phyloP scores from a whole-genome alignment of 2,329 filamentous ascomycete genomes.

The Penicillium janthinellum region DNA sequence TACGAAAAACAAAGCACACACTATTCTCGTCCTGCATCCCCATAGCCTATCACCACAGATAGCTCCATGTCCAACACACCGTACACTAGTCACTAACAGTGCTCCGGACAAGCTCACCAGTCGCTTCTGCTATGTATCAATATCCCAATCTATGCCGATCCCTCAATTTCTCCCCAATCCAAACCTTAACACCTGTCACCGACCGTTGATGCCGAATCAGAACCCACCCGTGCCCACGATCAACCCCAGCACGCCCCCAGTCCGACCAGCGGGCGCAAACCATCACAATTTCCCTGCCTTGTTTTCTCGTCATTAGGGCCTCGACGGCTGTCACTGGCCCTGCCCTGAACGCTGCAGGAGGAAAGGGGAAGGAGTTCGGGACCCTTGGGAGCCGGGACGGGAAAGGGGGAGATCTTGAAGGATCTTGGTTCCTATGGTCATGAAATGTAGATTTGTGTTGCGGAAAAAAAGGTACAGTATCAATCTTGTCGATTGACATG shows the following conservation, averaged over 20 bases:
- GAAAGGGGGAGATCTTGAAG: not conserved
- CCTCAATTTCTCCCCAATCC: not conserved
- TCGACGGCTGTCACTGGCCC: slow-evolving; percentile 13
- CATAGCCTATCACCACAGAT: not conserved
- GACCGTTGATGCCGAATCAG: slow-evolving; percentile 3
- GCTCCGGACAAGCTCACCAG: not conserved
- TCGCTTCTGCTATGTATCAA: not conserved
- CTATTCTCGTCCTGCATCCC: not conserved
- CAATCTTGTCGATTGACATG: not conserved
- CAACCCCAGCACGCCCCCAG: not conserved
- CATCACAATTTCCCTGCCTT: slow-evolving; percentile 14
- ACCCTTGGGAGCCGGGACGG: no score
- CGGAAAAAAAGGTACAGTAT: not conserved
- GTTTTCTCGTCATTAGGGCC: slow-evolving; percentile 1
- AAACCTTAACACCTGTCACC: slow-evolving; percentile 6
- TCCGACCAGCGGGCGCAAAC: not conserved
- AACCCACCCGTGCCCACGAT: not conserved
- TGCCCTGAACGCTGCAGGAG: slow-evolving; percentile 7
- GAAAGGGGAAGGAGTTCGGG: not conserved
- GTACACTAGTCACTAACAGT: no score
- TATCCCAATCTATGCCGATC: not conserved
- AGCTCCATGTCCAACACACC: not conserved
- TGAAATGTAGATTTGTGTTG: not conserved
- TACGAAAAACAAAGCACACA: not conserved
- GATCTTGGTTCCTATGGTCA: not conserved